Conservation (phyloP, 2,329 filamentous ascomycete species). For the Apiospora pterosperma region DNA sequence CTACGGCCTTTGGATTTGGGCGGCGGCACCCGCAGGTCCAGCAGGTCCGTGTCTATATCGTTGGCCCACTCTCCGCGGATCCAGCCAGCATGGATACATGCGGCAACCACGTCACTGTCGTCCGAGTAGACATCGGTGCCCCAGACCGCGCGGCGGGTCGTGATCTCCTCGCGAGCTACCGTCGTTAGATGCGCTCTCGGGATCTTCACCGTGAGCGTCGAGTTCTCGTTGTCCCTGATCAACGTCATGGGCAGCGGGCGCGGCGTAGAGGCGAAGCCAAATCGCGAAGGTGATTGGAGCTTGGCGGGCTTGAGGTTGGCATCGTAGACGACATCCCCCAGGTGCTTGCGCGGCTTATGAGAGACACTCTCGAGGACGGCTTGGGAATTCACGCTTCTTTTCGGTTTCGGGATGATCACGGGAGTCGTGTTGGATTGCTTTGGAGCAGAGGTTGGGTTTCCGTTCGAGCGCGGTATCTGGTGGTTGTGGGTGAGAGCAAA, state of each 20-base stretch:
- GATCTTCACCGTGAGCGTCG: conserved; percentile 84
- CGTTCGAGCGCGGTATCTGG: conserved; percentile 41
- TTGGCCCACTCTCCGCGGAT: conserved; percentile 84
- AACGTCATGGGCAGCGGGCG: conserved; percentile 72
- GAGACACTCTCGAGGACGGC: conserved; percentile 70
- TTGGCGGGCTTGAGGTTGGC: conserved; percentile 57
- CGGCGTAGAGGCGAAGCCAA: conserved; percentile 53
- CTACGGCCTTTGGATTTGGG: conserved; percentile 31
- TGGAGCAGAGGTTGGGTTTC: conserved; percentile 19
- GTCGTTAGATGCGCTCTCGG: conserved; percentile 72
- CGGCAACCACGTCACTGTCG: conserved; percentile 89
- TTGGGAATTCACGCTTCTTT: conserved; percentile 64
- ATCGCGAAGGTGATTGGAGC: conserved; percentile 38
- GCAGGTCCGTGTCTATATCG: conserved; percentile 67
- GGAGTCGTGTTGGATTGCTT: conserved; percentile 30
- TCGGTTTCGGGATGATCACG: conserved; percentile 53
- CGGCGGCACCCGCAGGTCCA: conserved; percentile 49
- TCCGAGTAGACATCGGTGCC: conserved; percentile 94
- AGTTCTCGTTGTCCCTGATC: conserved; percentile 76
- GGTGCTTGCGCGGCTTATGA: conserved; percentile 69
- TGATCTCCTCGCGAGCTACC: conserved; percentile 76
- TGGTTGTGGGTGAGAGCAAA: conserved; percentile 44
- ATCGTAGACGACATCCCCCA: conserved; percentile 82
- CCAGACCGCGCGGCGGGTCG: conserved; percentile 77
- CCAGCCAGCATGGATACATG: conserved; percentile 91